Percentiles rank a stretch among this genome's conserved stretches.
phyloP scores from a whole-genome alignment of 345 rosid genomes.

The Schrenkiella parvula region DNA sequence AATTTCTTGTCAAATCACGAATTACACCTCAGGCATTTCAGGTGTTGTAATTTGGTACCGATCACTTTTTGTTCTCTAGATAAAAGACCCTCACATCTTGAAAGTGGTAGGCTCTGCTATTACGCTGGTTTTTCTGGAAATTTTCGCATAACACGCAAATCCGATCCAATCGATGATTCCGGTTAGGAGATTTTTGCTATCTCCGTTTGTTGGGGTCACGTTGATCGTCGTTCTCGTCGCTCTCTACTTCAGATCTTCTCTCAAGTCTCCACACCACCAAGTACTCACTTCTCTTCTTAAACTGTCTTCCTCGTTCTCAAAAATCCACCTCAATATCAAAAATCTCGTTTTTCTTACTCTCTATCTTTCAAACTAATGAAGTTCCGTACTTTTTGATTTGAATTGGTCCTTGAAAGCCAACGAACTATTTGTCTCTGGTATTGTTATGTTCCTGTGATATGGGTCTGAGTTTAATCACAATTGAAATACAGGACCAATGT shows the following conservation, averaged over 20 bases:
- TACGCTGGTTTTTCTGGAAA: background rate
- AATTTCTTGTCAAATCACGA: too few species aligned
- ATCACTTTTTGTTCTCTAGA: background rate
- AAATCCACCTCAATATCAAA: too few species aligned
- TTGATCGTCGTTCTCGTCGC: conserved; percentile 45
- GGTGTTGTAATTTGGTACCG: background rate
- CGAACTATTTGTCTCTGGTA: background rate
- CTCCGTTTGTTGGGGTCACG: conserved; percentile 44
- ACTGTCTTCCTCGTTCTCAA: background rate
- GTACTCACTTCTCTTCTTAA: conserved; percentile 23
- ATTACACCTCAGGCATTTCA: background rate
- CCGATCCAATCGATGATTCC: conserved; percentile 27
- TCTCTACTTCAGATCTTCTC: conserved; percentile 39
- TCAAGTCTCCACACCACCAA: conserved; percentile 38
- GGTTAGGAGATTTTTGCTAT: conserved; percentile 22
- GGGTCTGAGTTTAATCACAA: background rate
- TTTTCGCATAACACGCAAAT: background rate
- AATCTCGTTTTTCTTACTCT: background rate
- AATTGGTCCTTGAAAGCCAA: background rate
- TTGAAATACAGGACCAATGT: background rate
- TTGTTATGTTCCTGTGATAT: background rate
- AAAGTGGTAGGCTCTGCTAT: background rate
- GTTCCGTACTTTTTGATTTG: background rate
- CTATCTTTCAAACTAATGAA: background rate
- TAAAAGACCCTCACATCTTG: background rate